phyloP scores from a whole-genome alignment of 495 filamentous ascomycete species.

The Oidiodendron maius region DNA sequence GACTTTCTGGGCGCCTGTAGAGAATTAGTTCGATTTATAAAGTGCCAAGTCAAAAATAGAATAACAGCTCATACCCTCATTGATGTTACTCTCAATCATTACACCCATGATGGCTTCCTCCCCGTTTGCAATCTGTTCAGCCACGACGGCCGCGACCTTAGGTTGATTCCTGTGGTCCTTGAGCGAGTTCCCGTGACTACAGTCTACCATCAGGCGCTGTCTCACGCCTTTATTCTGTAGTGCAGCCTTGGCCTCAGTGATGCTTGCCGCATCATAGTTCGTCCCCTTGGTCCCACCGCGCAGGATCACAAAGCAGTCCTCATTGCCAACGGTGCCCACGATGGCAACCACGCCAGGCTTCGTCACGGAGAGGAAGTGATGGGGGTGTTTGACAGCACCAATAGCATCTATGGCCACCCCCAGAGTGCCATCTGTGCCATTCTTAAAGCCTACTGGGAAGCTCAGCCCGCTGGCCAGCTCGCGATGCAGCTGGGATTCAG shows the following conservation, averaged over 20 bases:
- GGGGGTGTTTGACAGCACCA: conserved; percentile 84
- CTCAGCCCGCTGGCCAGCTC: conserved; percentile 90
- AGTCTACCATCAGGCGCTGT: conserved; percentile 92
- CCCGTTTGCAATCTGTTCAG: conserved; percentile 77
- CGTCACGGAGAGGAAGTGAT: conserved; percentile 97
- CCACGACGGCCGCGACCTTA: conserved; percentile 79
- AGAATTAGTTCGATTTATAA: too few species aligned
- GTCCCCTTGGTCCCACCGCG: conserved; percentile 89
- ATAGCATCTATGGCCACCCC: conserved; percentile 95
- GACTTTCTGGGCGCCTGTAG: conserved; percentile 81
- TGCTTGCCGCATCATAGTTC: conserved; percentile 86
- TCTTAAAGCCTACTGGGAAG: conserved; percentile 99
- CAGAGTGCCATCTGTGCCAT: conserved; percentile 91
- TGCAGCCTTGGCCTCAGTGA: conserved; percentile 66
- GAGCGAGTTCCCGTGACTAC: conserved; percentile 91
- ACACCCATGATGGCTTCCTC: conserved; percentile 92
- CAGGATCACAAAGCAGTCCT: conserved; percentile 97
- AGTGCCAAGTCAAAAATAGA: conserved; percentile 8
- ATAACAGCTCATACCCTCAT: conserved; percentile 59
- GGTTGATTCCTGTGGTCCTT: conserved; percentile 98
- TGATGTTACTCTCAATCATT: conserved; percentile 98
- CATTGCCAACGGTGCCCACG: conserved; percentile 91
- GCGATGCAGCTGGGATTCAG: conserved; percentile 90
- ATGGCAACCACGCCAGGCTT: conserved; percentile 97
- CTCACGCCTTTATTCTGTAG: conserved; percentile 59